Conservation (phyloP, 108 stramenopile species). For the Skeletonema potamos region DNA sequence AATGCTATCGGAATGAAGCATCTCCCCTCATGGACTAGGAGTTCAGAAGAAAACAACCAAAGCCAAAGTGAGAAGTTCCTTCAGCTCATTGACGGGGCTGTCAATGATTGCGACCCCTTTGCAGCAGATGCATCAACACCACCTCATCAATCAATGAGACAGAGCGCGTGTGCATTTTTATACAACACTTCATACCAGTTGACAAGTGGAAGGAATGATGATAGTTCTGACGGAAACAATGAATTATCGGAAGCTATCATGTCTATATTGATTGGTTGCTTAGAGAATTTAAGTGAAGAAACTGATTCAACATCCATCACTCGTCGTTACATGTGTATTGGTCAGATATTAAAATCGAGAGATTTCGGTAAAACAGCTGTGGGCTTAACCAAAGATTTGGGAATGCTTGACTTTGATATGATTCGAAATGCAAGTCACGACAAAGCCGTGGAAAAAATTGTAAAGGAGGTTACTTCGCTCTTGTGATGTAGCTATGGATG, state of each 20-base stretch:
- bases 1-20: slow-evolving; percentile 41
- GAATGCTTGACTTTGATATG: slow-evolving; percentile 22
- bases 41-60: background rate
- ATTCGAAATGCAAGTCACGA: background rate
- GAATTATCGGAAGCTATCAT: slow-evolving; percentile 54
- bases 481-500: background rate
- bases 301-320: slow-evolving; percentile 45
- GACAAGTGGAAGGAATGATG: background rate
- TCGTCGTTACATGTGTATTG: slow-evolving; percentile 37
- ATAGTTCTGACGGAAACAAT: slow-evolving; percentile 18
- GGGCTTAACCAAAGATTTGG: slow-evolving; percentile 32
- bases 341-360: slow-evolving; percentile 28
- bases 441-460: slow-evolving; percentile 9
- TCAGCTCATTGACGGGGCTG: slow-evolving; percentile 23
- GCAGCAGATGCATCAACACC: slow-evolving; percentile 17
- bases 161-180: slow-evolving; percentile 61
- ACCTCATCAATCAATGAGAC: slow-evolving; percentile 34
- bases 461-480: slow-evolving; percentile 27
- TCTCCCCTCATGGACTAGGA: slow-evolving; percentile 8
- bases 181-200: slow-evolving; percentile 52
- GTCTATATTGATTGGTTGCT: slow-evolving; percentile 53
- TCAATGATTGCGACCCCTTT: slow-evolving; percentile 15
- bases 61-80: slow-evolving; percentile 14
- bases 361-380: slow-evolving; percentile 27
- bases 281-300: slow-evolving; percentile 58